These are phyloP conservation scores for Suillus subalutaceus DNA, from an alignment of 768 basidiomycete species.

Conservation along the genomic window DNA sequence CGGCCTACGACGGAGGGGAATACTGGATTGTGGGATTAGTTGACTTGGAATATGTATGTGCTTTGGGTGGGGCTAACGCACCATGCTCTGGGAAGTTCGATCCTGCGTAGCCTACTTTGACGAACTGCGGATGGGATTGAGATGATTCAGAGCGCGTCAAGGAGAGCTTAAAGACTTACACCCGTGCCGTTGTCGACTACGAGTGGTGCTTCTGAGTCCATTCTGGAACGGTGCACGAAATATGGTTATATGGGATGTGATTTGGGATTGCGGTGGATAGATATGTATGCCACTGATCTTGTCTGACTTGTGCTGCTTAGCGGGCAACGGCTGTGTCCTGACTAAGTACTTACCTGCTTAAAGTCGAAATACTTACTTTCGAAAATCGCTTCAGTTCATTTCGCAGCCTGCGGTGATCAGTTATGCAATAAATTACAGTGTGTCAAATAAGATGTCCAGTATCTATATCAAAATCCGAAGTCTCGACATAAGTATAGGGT, in stretches of 20 bases:
- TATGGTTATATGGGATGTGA: not conserved
- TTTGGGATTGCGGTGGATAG: constrained; percentile 1
- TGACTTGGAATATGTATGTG: not conserved
- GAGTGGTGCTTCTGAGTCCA: constrained; percentile 49
- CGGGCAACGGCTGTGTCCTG: constrained; percentile 4
- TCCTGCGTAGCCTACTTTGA: constrained; percentile 89
- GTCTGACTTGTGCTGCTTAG: not conserved
- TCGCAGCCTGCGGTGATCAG: too few relatives aligned
- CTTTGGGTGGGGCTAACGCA: constrained; percentile 34
- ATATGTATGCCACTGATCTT: constrained; percentile 9
- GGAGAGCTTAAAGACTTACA: constrained; percentile 46
- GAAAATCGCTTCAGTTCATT: not conserved
- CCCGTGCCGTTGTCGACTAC: constrained; percentile 92
- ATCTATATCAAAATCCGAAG: not conserved
- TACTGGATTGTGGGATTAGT: constrained; percentile 39
- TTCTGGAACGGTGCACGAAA: constrained; percentile 10
- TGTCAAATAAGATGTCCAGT: not conserved
- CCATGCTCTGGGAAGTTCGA: constrained; percentile 96
- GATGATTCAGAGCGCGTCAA: constrained; percentile 11
- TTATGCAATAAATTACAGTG: not conserved
- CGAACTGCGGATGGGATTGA: constrained; percentile 57
- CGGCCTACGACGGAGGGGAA: constrained; percentile 97
- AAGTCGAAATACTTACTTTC: not conserved
- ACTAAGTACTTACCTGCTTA: not conserved
- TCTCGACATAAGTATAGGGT: constrained; percentile 2